Conservation (phyloP, 1,284 basidiomycete species). For the Lignosus rhinocerotis region DNA sequence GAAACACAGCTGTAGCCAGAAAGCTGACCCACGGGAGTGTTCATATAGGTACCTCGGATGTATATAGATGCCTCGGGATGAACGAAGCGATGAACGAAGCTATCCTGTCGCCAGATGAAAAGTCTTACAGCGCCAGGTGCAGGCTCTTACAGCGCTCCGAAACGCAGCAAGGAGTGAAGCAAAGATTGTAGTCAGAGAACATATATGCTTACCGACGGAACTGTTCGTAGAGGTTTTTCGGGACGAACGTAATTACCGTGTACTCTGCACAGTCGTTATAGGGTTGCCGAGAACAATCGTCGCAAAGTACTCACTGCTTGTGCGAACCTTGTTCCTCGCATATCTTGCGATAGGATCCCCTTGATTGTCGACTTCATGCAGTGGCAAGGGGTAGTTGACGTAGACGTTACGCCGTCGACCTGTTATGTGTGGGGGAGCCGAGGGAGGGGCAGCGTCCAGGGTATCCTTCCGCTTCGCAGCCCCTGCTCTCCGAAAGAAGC, state of each 20-base stretch:
- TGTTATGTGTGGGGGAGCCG: slow-evolving; percentile 36
- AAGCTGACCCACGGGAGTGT: too few relatives aligned
- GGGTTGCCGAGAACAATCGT: neutral
- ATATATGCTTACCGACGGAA: slow-evolving; percentile 70
- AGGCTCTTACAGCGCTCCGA: too few relatives aligned
- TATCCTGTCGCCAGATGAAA: too few relatives aligned
- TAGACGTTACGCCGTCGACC: slow-evolving; percentile 76
- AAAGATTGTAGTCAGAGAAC: neutral
- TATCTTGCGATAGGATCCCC: slow-evolving; percentile 83
- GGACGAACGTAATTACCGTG: slow-evolving; percentile 87
- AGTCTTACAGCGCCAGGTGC: too few relatives aligned
- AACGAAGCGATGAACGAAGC: too few relatives aligned
- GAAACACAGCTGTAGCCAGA: too few relatives aligned
- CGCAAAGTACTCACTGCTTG: slow-evolving; percentile 69
- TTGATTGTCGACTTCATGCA: slow-evolving; percentile 63
- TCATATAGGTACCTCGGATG: too few relatives aligned
- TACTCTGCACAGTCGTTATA: slow-evolving; percentile 63
- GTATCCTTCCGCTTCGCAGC: slow-evolving; percentile 50
- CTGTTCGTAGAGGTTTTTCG: slow-evolving; percentile 93
- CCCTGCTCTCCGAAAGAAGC: slow-evolving; percentile 56
- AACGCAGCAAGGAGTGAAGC: neutral
- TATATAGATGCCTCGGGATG: too few relatives aligned
- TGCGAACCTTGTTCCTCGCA: slow-evolving; percentile 92
- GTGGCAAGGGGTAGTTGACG: slow-evolving; percentile 71
- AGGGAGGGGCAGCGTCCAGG: slow-evolving; percentile 26